Evolutionary conservation across 768 basidiomycete genomes (phyloP), one percentile per base, ranked within the genome.

Genomic region (Crassisporium funariophilum): DNA sequence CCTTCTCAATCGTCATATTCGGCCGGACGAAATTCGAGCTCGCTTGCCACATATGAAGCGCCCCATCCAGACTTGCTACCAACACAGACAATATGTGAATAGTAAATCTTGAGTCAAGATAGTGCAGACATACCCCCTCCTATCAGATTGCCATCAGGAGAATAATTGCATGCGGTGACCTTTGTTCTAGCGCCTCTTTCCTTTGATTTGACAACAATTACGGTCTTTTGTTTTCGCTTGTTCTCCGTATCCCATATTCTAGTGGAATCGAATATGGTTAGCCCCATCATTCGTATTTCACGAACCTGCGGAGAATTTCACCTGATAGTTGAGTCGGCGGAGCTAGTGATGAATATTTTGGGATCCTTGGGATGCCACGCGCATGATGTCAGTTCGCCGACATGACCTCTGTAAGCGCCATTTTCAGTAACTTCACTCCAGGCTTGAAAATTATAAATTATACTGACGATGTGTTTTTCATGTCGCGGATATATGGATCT

Each of bases 401-500:
- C 95, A 70, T 99, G 97, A 2, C 97, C 97, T 21, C 95, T 98
- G 48, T 15, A 49, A 52, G 45, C 19, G 25, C 23, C n/a, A 53
- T 40, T 25, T 31, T 22, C 15, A 50, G 34, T 37, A 20, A 47
- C 41, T 49, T 37, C 45, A 20, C 20, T 10, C 21, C n/a, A 44
- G 13, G 40, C 17, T 35, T 22, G 38, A 37, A 55, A 50, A 7
- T 21, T 47, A 16, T 12, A 50, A 7, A 11, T 13, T 3, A 31
- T 39, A 73, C 93, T 55, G 58, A 95, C 95, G 87, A 79, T n/a
- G 97, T 99, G 62, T 98, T 87, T 68, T 92, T 92, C 91, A 99
- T 95, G 69, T 99, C 97, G 46, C 97, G 87, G 56, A 99, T 90
- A 65, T 98, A 99, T 49, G 90, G 91, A 69, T 99, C 97, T 24